Evolutionary conservation across 441 rosid species (phyloP).

Genomic region (Brassica hybrid): DNA sequence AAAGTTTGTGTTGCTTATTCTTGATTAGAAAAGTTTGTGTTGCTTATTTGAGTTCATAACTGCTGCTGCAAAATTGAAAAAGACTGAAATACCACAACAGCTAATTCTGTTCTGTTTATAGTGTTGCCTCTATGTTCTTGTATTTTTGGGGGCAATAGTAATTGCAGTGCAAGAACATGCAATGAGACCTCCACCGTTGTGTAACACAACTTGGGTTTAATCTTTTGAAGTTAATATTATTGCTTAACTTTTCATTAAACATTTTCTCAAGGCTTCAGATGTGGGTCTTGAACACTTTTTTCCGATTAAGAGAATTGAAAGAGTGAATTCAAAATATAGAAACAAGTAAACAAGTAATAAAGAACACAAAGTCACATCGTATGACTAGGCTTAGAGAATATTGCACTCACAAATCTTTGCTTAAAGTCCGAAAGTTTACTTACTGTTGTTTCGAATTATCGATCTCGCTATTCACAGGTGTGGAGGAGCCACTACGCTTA

Average conservation of each 20-base stretch:
- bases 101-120: not conserved
- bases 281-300: not conserved
- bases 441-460: constrained; percentile 38
- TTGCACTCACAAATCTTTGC: constrained; percentile 16
- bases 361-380: constrained; percentile 4
- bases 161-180: not conserved
- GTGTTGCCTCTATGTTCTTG: not conserved
- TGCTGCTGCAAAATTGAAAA: too few relatives aligned
- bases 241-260: not conserved
- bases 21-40: not conserved
- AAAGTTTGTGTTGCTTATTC: not conserved
- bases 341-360: not conserved
- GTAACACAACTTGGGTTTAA: too few relatives aligned
- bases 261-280: not conserved
- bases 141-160: not conserved
- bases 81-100: too few relatives aligned
- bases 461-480: constrained; percentile 66
- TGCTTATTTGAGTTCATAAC: too few relatives aligned
- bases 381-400: constrained; percentile 8
- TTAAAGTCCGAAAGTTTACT: constrained; percentile 26
- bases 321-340: not conserved
- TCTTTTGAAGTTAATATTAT: not conserved
- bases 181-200: not conserved
- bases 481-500: constrained; percentile 60
- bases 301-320: not conserved